These are phyloP conservation scores for Claviceps capensis DNA, from an alignment of 2,329 filamentous ascomycete species.

Conservation along the genomic window DNA sequence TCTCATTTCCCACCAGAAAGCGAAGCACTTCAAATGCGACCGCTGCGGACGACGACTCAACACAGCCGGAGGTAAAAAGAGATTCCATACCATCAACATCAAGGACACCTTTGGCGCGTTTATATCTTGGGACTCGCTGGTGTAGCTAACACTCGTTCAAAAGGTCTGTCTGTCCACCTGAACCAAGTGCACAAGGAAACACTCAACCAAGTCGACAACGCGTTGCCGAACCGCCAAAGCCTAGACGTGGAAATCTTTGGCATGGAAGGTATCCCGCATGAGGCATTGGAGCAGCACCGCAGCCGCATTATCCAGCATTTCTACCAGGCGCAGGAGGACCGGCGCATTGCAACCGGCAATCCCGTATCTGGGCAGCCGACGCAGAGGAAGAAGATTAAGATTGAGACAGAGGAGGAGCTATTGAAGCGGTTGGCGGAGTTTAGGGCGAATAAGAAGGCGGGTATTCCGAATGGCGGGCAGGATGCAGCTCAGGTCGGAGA, in stretches of 20 bases:
- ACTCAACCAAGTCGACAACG: conserved; percentile 78
- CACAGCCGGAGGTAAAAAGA: conserved; percentile 70
- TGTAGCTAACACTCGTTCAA: not conserved
- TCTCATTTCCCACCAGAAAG: conserved; percentile 92
- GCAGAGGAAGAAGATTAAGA: conserved; percentile 55
- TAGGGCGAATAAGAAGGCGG: conserved; percentile 42
- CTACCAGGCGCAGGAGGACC: conserved; percentile 73
- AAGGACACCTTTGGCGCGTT: no score
- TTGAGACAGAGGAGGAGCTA: conserved; percentile 64
- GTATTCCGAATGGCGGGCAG: not conserved
- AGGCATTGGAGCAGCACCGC: conserved; percentile 69
- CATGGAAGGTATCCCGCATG: conserved; percentile 90
- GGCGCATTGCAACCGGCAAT: conserved; percentile 72
- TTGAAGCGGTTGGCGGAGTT: conserved; percentile 70
- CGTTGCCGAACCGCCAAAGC: conserved; percentile 69
- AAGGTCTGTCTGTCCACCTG: conserved; percentile 91
- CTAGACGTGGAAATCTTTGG: conserved; percentile 94
- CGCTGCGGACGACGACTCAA: conserved; percentile 78
- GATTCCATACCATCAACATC: no score
- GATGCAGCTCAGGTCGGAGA: not conserved
- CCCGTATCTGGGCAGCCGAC: conserved; percentile 52
- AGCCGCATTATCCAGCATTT: conserved; percentile 76
- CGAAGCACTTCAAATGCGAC: conserved; percentile 99
- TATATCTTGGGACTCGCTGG: not conserved
- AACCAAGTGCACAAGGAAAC: conserved; percentile 97